Base-by-base conservation (phyloP, 306 rosid species). In the Prunus armeniaca region DNA sequence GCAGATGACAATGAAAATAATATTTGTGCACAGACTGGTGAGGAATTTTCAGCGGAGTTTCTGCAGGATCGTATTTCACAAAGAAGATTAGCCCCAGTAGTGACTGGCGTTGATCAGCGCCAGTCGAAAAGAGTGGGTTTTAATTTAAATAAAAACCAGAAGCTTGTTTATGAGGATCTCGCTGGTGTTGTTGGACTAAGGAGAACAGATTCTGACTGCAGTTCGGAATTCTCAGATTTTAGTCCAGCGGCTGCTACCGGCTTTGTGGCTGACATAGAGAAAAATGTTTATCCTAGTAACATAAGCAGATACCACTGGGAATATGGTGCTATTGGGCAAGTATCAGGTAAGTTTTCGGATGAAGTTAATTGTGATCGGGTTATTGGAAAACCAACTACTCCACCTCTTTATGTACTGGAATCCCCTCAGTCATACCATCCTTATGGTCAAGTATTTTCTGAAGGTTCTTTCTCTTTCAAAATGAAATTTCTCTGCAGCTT, bases 401-500 rank as follows among this genome's bases (percentile, higher is more conserved):
- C 88, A 15, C 65, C 86, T 28, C 43, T 78, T 66, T 81, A 80
- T 58, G 82, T 28, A 0, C 56, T 68, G 27, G 97, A 87, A 45
- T 87, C 94, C 54, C 91, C 89, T 80, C 84, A 14, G 67, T 68
- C 87, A 19, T 78, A 82, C 81, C 85, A 80, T 80, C 86, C 90
- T 72, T 38, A 60, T 73, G 89, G 84, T 43, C 46, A 88, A 49
- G 57, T 76, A 73, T 77, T 83, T 76, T 65, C 88, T 34, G 90
- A 89, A 54, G 83, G 77, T 65, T 83, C 88, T 41, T 84, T 75
- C 66, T 34, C 82, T 63, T 85, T 82, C 49, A 92, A 92, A 88
- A 85, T 88, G 58, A 96, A 91, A 74, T 86, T 89, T 82, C 91
- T 96, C 51, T 96, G 99, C 83, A 96, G 99, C 84, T 88, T 88